Percentiles rank a stretch among this genome's conserved stretches.
These are phyloP conservation scores for Moesziomyces sp. DNA, from an alignment of 1,284 basidiomycete species.

Conservation along the genomic window DNA sequence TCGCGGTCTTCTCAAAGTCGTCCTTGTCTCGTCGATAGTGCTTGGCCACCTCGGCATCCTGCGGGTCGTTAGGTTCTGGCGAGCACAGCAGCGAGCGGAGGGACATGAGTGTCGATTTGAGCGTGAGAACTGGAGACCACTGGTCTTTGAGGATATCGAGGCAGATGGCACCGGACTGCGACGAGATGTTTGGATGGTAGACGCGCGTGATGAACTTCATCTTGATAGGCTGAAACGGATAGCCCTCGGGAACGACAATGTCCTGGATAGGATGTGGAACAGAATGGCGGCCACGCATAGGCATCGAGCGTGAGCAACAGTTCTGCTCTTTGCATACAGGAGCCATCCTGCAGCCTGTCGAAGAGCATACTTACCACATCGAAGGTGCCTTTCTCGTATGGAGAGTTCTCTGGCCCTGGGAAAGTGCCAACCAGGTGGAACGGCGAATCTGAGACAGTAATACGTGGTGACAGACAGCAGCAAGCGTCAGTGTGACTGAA, in stretches of 20 bases:
- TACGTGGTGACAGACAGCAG: neutral
- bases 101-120: conserved; percentile 96
- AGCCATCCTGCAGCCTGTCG: neutral
- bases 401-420: conserved; percentile 75
- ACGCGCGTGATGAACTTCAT: conserved; percentile 80
- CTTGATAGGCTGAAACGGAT: conserved; percentile 97
- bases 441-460: conserved; percentile 24
- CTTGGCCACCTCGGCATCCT: conserved; percentile 93
- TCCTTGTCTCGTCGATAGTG: conserved; percentile 88
- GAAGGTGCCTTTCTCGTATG: conserved; percentile 92
- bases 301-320: no score
- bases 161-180: conserved; percentile 90
- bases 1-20: conserved; percentile 90
- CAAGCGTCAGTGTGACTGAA: no score
- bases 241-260: conserved; percentile 88
- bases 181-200: conserved; percentile 97
- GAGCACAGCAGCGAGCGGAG: conserved; percentile 94
- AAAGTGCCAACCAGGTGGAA: conserved; percentile 56
- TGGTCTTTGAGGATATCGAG: conserved; percentile 77
- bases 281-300: neutral
- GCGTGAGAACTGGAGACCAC: conserved; percentile 73
- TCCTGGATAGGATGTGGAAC: conserved; percentile 73
- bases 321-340: neutral
- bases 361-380: conserved; percentile 77
- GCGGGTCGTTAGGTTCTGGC: conserved; percentile 95